Percentiles rank a stretch among this genome's conserved stretches.
These are phyloP conservation scores for Skeletonema tropicum DNA, from an alignment of 108 stramenopile genomes.

Conservation along the genomic window DNA sequence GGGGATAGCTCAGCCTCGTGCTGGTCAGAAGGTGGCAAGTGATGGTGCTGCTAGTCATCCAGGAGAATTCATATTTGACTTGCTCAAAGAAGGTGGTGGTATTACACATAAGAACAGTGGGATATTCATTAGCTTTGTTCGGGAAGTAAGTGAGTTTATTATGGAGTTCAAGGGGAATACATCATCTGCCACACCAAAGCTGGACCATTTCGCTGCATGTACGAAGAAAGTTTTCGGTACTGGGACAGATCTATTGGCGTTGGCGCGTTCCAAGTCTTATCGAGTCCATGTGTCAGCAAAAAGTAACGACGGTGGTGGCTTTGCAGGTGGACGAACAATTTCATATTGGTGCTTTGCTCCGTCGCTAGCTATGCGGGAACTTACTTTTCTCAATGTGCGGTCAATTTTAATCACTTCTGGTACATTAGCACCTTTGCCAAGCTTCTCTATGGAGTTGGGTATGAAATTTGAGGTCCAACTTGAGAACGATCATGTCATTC, in stretches of 20 bases:
- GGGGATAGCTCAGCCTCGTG: slow-evolving; percentile 13
- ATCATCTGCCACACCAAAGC: slow-evolving; percentile 56
- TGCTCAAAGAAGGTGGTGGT: slow-evolving; percentile 71
- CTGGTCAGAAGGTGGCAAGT: not conserved
- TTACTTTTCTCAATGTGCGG: slow-evolving; percentile 76
- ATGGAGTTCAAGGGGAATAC: slow-evolving; percentile 70
- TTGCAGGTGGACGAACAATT: slow-evolving; percentile 71
- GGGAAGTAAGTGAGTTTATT: slow-evolving; percentile 68
- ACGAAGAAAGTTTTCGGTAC: slow-evolving; percentile 82
- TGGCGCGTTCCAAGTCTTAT: slow-evolving; percentile 82
- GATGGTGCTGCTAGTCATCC: slow-evolving; percentile 51
- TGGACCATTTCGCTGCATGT: slow-evolving; percentile 77
- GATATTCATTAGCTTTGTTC: slow-evolving; percentile 67
- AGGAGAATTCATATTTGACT: slow-evolving; percentile 85
- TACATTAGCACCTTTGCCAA: slow-evolving; percentile 93
- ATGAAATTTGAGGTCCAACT: slow-evolving; percentile 87
- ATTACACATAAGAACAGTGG: slow-evolving; percentile 77
- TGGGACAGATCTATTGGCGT: slow-evolving; percentile 62
- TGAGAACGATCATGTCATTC: slow-evolving; percentile 95
- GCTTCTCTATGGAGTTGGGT: slow-evolving; percentile 91
- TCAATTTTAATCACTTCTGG: slow-evolving; percentile 95
- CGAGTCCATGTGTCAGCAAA: slow-evolving; percentile 70
- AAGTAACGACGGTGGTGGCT: slow-evolving; percentile 48
- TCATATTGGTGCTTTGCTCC: slow-evolving; percentile 99
- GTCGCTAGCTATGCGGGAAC: slow-evolving; percentile 91